Percentiles rank a stretch among this genome's conserved stretches.
phyloP scores from a whole-genome alignment of 805 yeast genomes.

The Wickerhamomyces ciferrii region DNA sequence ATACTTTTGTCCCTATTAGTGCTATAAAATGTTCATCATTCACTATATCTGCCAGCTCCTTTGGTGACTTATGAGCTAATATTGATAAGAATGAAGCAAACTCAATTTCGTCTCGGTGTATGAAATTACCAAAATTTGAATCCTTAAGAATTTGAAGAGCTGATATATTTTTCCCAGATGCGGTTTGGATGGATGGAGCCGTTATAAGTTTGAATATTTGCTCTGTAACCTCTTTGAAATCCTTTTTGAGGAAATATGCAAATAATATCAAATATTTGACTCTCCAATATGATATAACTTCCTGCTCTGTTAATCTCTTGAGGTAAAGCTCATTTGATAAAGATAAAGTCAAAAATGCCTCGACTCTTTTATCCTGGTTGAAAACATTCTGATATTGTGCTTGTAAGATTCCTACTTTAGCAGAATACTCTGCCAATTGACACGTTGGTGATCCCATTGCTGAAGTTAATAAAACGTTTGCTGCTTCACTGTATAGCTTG shows the following conservation, averaged over 20 bases:
- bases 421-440: conserved; percentile 13
- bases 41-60: conserved; percentile 10
- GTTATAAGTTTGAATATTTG: conserved; percentile 8
- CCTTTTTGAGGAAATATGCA: conserved; percentile 18
- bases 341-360: conserved; percentile 16
- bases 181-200: conserved; percentile 13
- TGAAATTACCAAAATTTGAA: conserved; percentile 14
- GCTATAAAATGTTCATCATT: conserved; percentile 12
- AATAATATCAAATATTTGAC: conserved; percentile 18
- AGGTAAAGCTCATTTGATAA: conserved; percentile 17
- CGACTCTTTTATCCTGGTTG: conserved; percentile 20
- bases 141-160: conserved; percentile 14
- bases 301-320: conserved; percentile 17
- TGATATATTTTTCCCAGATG: conserved; percentile 10
- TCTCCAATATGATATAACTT: conserved; percentile 21
- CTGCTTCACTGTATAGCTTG: conserved; percentile 17
- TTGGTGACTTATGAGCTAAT: conserved; percentile 11
- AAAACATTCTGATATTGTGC: conserved; percentile 6
- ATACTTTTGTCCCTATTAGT: conserved; percentile 17
- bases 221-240: conserved; percentile 14
- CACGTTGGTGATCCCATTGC: conserved; percentile 12
- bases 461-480: conserved; percentile 11
- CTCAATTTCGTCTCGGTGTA: conserved; percentile 16
- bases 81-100: conserved; percentile 15
- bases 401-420: conserved; percentile 19